Conservation (phyloP, 495 filamentous ascomycete species). For the Haplographium delicatum region DNA sequence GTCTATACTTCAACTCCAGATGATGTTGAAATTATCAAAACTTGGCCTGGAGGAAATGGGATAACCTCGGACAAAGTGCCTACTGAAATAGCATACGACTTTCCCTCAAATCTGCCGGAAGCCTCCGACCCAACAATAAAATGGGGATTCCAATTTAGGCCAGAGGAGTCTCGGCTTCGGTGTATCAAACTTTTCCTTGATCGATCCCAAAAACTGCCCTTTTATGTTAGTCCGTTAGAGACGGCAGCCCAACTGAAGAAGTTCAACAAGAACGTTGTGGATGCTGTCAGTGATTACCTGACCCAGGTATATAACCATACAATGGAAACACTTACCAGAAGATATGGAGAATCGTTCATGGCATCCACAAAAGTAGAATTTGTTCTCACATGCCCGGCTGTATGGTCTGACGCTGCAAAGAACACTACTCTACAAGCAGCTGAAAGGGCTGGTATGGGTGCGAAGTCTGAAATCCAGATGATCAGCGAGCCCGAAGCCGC, state of each 20-base stretch:
- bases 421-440: slow-evolving; percentile 59
- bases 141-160: slow-evolving; percentile 77
- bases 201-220: slow-evolving; percentile 68
- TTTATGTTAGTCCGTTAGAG: slow-evolving; percentile 69
- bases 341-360: slow-evolving; percentile 59
- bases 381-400: slow-evolving; percentile 71
- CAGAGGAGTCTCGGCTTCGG: slow-evolving; percentile 65
- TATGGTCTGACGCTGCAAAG: slow-evolving; percentile 77
- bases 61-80: slow-evolving; percentile 67
- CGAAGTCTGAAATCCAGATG: slow-evolving; percentile 53
- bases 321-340: slow-evolving; percentile 62
- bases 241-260: slow-evolving; percentile 67
- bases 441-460: slow-evolving; percentile 62
- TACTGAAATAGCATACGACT: slow-evolving; percentile 54
- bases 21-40: slow-evolving; percentile 76
- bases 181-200: slow-evolving; percentile 80
- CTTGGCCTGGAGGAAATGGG: slow-evolving; percentile 71
- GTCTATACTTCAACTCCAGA: slow-evolving; percentile 71
- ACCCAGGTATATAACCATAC: slow-evolving; percentile 67
- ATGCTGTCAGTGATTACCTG: slow-evolving; percentile 62
- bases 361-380: slow-evolving; percentile 57
- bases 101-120: slow-evolving; percentile 31
- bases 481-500: slow-evolving; percentile 75
- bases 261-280: slow-evolving; percentile 53
- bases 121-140: slow-evolving; percentile 40